Conservation (phyloP, 2,329 filamentous ascomycete species). For the Penicillium sp. region DNA sequence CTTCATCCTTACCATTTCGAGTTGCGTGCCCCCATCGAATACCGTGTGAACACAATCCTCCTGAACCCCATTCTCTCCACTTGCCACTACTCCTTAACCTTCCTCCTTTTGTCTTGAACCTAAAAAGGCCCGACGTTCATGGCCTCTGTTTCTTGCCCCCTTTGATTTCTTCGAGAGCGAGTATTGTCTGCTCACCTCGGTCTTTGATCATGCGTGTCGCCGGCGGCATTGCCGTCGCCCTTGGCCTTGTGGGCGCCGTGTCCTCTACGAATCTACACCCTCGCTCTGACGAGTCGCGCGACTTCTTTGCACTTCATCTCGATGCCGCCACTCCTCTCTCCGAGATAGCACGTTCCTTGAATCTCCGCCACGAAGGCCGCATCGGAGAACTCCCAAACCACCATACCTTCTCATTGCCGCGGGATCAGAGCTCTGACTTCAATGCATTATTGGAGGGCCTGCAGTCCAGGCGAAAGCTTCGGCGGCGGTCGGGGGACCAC, state of each 20-base stretch:
- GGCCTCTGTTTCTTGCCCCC: slow-evolving; percentile 13
- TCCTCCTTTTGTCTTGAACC: slow-evolving; percentile 2
- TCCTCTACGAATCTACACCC: slow-evolving; percentile 51
- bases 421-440: slow-evolving; percentile 55
- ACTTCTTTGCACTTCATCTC: slow-evolving; percentile 92
- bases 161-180: slow-evolving; percentile 9
- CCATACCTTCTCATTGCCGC: slow-evolving; percentile 76
- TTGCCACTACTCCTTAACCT: slow-evolving; percentile 6
- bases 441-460: slow-evolving; percentile 53
- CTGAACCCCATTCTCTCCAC: not conserved
- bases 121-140: slow-evolving; percentile 16
- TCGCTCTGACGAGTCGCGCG: slow-evolving; percentile 74
- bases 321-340: slow-evolving; percentile 64
- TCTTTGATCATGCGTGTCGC: slow-evolving; percentile 23
- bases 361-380: slow-evolving; percentile 75
- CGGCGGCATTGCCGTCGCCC: slow-evolving; percentile 47
- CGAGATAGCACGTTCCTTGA: slow-evolving; percentile 66
- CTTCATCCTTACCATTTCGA: not conserved
- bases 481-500: slow-evolving; percentile 41
- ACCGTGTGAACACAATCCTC: not conserved
- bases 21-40: not conserved
- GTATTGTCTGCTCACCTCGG: slow-evolving; percentile 4
- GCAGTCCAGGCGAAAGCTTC: slow-evolving; percentile 61
- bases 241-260: slow-evolving; percentile 42
- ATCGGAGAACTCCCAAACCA: slow-evolving; percentile 76